Base-by-base conservation (phyloP, 352 stramenopile genomes). In the Phytopythium delawarense region DNA sequence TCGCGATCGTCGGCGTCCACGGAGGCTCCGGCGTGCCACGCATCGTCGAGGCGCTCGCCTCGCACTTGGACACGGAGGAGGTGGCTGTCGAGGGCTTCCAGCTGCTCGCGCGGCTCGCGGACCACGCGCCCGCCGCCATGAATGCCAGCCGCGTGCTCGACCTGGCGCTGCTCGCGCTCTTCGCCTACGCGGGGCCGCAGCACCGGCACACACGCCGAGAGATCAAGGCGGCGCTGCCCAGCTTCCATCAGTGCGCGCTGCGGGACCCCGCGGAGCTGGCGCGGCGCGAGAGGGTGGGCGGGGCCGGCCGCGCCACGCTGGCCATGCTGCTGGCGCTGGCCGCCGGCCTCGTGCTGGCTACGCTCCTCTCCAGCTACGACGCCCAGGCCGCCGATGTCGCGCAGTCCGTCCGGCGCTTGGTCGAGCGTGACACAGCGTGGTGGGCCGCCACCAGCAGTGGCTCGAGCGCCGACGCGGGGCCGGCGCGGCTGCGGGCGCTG, bases 81-180 rank as follows among this genome's bases (percentile, higher is more conserved):
- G 82, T 92, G 49, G 78, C 74, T 0, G 76, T 92, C 8, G 83
- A 92, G 64, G 81, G 83, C 1, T 89, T 92, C 44, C 83, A 88
- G 48, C 63, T 92, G 13, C 76, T 92, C 6, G 63, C 78, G 37
- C 72, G 76, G 6, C 60, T 92, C 2, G 83, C 81, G 0, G 54
- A 58, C 1, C 72, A 89, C 18, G 72, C 76, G 0, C 87, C 77
- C 48, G 64, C 64, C 15, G 67, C 74, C 32, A 72, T 90, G 37
- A 90, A 92, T 56, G 65, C 79, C 15, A 77, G 69, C 57, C 87
- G 87, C 34, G 81, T 89, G 45, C 62, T 91, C 55, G 83, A 92
- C 63, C 70, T 92, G 4, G 81, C 79, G 57, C 88, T 89, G 32
- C 72, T 88, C 25, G 84, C 81, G 4, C 67, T 88, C 18, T 92